Conservation (phyloP, 148 eudicot species). For the Oxyria digyna region DNA sequence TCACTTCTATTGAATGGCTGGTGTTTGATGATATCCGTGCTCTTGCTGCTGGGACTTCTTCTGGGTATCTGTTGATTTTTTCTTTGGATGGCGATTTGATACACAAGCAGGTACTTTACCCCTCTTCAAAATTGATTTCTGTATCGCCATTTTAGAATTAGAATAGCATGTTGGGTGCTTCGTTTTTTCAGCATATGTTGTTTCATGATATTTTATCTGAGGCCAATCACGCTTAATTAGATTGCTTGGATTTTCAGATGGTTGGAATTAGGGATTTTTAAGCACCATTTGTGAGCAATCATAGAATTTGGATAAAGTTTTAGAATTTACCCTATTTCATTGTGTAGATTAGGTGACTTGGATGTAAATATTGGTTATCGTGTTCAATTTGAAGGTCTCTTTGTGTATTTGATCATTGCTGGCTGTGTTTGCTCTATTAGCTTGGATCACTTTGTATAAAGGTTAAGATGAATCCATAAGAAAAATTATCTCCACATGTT, state of each 20-base stretch:
- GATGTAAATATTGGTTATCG: not conserved
- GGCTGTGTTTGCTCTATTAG: not conserved
- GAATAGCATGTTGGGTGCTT: not conserved
- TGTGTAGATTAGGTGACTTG: not conserved
- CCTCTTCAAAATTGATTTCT: not conserved
- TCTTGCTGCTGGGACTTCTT: constrained; percentile 72
- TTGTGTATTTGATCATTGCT: not conserved
- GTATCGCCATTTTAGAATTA: not conserved
- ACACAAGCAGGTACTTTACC: constrained; percentile 55
- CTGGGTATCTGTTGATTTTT: constrained; percentile 66
- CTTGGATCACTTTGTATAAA: not conserved
- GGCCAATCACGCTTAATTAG: not conserved
- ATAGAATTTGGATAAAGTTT: not conserved
- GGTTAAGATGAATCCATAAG: not conserved
- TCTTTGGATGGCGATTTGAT: constrained; percentile 63
- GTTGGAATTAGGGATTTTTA: no score
- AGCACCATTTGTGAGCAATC: no score
- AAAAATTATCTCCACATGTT: not conserved
- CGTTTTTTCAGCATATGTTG: not conserved
- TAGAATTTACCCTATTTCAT: not conserved
- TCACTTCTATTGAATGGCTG: constrained; percentile 77
- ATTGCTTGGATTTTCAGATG: not conserved
- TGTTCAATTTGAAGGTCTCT: not conserved
- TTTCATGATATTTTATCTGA: not conserved
- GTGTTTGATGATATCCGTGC: constrained; percentile 67